phyloP scores from a whole-genome alignment of 2,329 filamentous ascomycete genomes.

The Fusarium tjaetaba region DNA sequence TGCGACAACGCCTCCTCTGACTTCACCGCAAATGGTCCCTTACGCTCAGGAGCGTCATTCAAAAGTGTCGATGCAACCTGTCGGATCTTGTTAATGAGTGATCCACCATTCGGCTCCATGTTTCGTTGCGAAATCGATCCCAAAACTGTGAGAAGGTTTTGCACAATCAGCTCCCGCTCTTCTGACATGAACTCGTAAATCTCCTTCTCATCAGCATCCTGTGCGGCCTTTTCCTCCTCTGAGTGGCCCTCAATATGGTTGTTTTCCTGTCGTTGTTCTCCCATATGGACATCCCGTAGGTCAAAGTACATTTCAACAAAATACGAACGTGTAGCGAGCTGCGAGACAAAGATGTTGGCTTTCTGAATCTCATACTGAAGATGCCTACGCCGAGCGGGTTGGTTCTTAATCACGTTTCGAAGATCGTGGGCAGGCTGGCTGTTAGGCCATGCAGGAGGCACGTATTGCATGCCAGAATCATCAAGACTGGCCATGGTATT shows the following conservation, averaged over 20 bases:
- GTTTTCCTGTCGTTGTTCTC: conserved; percentile 54
- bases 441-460: conserved; percentile 60
- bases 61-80: conserved; percentile 85
- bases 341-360: conserved; percentile 86
- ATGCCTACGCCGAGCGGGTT: conserved; percentile 62
- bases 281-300: conserved; percentile 72
- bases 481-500: conserved; percentile 54
- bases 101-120: conserved; percentile 77
- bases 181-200: conserved; percentile 73
- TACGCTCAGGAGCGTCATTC: conserved; percentile 63
- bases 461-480: conserved; percentile 61
- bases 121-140: conserved; percentile 83
- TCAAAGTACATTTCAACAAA: conserved; percentile 88
- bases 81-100: conserved; percentile 83
- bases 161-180: conserved; percentile 84
- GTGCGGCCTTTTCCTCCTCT: conserved; percentile 50
- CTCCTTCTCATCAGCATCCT: conserved; percentile 55
- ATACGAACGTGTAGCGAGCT: conserved; percentile 83
- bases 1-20: conserved; percentile 77
- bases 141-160: conserved; percentile 79
- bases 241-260: conserved; percentile 49
- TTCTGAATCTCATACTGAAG: conserved; percentile 91
- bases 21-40: conserved; percentile 61
- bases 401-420: conserved; percentile 59
- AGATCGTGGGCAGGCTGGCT: conserved; percentile 60